phyloP scores from a whole-genome alignment of 495 filamentous ascomycete species.

The Xylaria cubensis region DNA sequence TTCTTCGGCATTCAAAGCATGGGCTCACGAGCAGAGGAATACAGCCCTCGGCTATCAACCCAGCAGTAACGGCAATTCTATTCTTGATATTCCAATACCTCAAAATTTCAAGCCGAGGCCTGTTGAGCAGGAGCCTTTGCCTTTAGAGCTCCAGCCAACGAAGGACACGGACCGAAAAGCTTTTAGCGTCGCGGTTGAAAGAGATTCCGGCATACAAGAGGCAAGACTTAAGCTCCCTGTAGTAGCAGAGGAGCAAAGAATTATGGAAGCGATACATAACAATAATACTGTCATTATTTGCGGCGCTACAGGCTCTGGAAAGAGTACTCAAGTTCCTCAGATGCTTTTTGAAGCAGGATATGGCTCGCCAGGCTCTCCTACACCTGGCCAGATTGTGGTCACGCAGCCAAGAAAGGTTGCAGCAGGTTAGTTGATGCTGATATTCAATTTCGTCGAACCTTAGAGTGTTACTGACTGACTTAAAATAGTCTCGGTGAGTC shows the following conservation, averaged over 20 bases:
- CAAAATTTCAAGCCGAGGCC: conserved; percentile 65
- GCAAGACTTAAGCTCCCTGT: conserved; percentile 83
- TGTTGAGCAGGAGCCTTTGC: conserved; percentile 76
- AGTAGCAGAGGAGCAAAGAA: conserved; percentile 93
- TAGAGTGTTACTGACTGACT: conserved; percentile 72
- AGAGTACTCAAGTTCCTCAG: conserved; percentile 96
- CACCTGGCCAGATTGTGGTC: conserved; percentile 90
- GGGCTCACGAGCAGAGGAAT: conserved; percentile 87
- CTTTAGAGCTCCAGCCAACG: conserved; percentile 72
- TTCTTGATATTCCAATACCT: conserved; percentile 52
- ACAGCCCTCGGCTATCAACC: conserved; percentile 65
- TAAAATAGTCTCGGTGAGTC: conserved; percentile 50
- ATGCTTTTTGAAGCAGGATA: conserved; percentile 95
- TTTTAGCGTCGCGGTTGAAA: conserved; percentile 74
- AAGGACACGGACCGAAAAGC: conserved; percentile 71
- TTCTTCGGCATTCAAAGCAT: conserved; percentile 86
- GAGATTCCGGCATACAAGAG: conserved; percentile 75
- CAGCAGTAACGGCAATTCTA: conserved; percentile 33
- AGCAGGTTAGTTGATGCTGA: conserved; percentile 16
- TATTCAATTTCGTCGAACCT: not conserved
- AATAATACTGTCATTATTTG: conserved; percentile 89
- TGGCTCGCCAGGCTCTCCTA: conserved; percentile 75
- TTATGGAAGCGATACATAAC: conserved; percentile 97
- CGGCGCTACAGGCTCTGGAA: conserved; percentile 94
- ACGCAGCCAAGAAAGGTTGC: conserved; percentile 89